Percentiles rank a stretch among this genome's conserved stretches.
phyloP scores from a whole-genome alignment of 805 yeast genomes.

The Sugiyamaella marilandica region DNA sequence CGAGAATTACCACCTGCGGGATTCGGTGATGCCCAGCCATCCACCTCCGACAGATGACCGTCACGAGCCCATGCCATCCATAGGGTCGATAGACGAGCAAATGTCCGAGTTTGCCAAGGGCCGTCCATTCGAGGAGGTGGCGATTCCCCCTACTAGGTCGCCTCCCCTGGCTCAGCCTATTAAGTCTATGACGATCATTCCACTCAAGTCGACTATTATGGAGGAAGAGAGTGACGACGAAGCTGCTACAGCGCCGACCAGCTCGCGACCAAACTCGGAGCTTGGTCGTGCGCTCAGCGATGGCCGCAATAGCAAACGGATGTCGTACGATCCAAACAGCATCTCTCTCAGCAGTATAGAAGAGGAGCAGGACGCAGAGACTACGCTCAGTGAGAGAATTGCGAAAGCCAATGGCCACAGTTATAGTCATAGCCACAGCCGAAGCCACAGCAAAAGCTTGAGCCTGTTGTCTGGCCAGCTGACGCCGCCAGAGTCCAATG shows the following conservation, averaged over 20 bases:
- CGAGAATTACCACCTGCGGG: slow-evolving; percentile 9
- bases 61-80: not conserved
- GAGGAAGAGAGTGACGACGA: slow-evolving; percentile 78
- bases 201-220: slow-evolving; percentile 75
- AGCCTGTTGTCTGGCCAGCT: slow-evolving; percentile 4
- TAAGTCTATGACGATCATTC: slow-evolving; percentile 52
- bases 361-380: slow-evolving; percentile 1
- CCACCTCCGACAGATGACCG: not conserved
- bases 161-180: slow-evolving; percentile 12
- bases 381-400: not conserved
- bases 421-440: not conserved
- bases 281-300: not conserved
- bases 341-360: slow-evolving; percentile 4
- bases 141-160: slow-evolving; percentile 9
- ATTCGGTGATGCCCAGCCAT: slow-evolving; percentile 8
- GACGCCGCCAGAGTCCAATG: slow-evolving; percentile 8
- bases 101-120: not conserved
- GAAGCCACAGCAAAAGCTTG: not conserved
- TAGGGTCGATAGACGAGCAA: not conserved
- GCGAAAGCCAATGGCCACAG: not conserved
- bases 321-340: not conserved
- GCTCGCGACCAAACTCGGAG: not conserved
- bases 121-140: slow-evolving; percentile 10
- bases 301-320: not conserved
- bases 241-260: slow-evolving; percentile 20